Base-by-base conservation (phyloP, 2,329 filamentous ascomycete species). In the Dendryphion nanum region DNA sequence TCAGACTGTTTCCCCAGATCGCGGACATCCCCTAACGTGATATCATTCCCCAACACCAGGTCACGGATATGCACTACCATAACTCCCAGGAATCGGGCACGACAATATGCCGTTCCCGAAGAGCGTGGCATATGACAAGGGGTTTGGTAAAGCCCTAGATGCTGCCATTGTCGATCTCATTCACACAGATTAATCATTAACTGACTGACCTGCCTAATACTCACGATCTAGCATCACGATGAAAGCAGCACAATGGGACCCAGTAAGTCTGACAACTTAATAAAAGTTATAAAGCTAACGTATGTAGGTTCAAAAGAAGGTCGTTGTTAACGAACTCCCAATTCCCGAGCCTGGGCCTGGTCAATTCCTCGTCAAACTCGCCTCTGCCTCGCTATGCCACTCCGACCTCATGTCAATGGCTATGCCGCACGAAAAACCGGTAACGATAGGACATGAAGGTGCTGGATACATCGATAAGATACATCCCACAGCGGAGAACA, bases 361-460 rank as follows among this genome's bases (percentile, higher is more conserved):
- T 37, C 42, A 48, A 37, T 44, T 50, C 33, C 44, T 51, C 18
- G 29, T 46, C 26, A 51, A 50, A 34, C 41, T 48, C 30, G 40
- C 40, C 24, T 48, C 39, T 14, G 48, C 50, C 4, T 53, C 50
- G 6, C 36, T 53, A 29, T 53, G 46, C 21, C 50, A 50, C 33
- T 50, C 48, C 16, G 48, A 54, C 23, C 41, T 54, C 23, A 51
- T 53, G 45, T 47, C 44, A 18, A 47, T 44, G 40, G 39, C 43
- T n/a, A 35, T 48, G 28, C 34, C 26, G 5, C 41, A 45, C 17
- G 19, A 46, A 14, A 21, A 39, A 26, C 43, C 41, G 2, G 34
- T 62, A 12, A 63, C 62, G 3, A 51, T 71, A 16, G 69, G 70
- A 6, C 70, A 73, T 45, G 71, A 74, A 51, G 70, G 67, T 17